Base-by-base conservation (phyloP, 2,329 filamentous ascomycete species). In the Graphilbum ipis-grandicollis region DNA sequence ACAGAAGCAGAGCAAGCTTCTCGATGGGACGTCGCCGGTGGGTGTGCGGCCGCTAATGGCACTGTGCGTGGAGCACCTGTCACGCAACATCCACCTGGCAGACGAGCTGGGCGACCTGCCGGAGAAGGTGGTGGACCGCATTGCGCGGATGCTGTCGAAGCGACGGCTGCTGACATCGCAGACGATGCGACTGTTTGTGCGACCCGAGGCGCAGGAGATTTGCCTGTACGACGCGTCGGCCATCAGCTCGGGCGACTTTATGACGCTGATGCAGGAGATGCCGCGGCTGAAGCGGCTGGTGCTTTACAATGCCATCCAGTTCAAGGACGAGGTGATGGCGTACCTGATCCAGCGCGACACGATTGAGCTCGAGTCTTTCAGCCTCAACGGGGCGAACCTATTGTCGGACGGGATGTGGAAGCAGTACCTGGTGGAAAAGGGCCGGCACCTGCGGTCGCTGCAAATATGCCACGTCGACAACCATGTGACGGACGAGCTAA, bases 391-490 rank as follows among this genome's bases (percentile, higher is more conserved):
- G 10, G 75, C 83, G 9, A 96, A 93, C 46, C 70, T 96, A 1
- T 62, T 96, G 14, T 75, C 78, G 9, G 75, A 90, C 41, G 61
- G 67, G 4, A 75, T 73, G 50, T 94, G 86, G 86, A 64, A 68
- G 36, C 63, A 69, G 34, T 74, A 80, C 34, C 71, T 94, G 37
- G 57, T 60, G 12, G 62, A 65, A 35, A 75, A 79, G 40, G 86
- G 85, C 10, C 47, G 59, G 9, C 55, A 66, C 18, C 63, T 94
- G 12, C 68, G 74, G 46, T 65, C 65, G 1, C 55, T 96, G 17
- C 80, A 85, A 47, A 66, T 94, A 2, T 85, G 84, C 49, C 85
- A 79, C 56, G 79, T 90, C 0, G 85, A 94, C 52, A 78, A 68
- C 36, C 75, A 86, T 23, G 79, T 96, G 44, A 73, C 76, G 30